Evolutionary conservation across 805 yeast genomes (phyloP), one percentile per base, ranked within the genome.

Genomic region (Aciculoconidium aculeatum): DNA sequence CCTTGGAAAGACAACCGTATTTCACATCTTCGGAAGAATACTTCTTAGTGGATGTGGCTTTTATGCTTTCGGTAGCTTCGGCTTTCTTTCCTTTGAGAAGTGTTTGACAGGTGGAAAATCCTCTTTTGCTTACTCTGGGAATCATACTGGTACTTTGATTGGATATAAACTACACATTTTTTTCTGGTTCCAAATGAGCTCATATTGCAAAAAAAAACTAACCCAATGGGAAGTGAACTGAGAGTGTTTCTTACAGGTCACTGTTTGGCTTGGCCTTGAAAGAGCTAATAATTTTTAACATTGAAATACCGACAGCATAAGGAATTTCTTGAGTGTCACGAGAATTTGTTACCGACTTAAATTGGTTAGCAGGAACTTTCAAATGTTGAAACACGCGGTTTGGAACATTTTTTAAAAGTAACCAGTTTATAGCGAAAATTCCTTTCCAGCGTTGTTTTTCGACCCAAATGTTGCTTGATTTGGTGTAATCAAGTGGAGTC

Each of bases 271-370:
- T 30, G 15, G 10, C 14, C 14, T 16, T 40, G 29, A 47, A 53
- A 11, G 51, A 40, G 27, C 47, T 42, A 40, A 72, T 71, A 4
- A 71, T 55, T 15, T 64, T 58, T 22, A 76, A 32, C 65, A 75
- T 65, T 11, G 66, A 53, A 7, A 53, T 34, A 1, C 76, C 80
- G 16, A 69, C 52, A 3, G 58, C 62, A 28, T 53, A 55, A 1
- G 80, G 76, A 12, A 75, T 40, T 33, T 72, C 77, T 46, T 75
- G 80, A 0, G 80, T 72, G 41, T 77, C 82, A 40, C 81, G 65
- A 11, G 80, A 74, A 39, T 68, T 65, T 1, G 79, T 70, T 1
- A 77, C 74, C 1, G 77, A 70, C 42, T 64, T 61, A 34, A 55
- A 54, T 15, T 67, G 75, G 41, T 73, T 71, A 15, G 55, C 41